phyloP scores from a whole-genome alignment of 768 basidiomycete species.

The Kwoniella heveanensis region DNA sequence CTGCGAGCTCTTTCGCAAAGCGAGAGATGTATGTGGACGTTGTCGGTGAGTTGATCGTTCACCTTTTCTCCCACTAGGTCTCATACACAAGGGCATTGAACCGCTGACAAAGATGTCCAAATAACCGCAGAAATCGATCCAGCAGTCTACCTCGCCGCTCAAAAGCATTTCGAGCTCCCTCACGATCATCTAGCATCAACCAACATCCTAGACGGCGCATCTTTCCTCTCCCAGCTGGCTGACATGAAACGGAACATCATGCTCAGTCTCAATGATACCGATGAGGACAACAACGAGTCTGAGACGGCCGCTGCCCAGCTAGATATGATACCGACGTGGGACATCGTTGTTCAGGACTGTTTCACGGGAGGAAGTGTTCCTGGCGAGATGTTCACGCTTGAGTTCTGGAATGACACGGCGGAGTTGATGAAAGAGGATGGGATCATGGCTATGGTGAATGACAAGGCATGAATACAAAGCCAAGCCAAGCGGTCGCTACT shows the following conservation, averaged over 20 bases:
- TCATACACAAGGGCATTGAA: too few species aligned
- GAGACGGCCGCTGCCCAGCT: background rate
- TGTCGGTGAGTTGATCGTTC: slow-evolving; percentile 61
- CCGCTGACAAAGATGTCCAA: too few species aligned
- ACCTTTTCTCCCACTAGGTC: too few species aligned
- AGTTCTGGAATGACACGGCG: slow-evolving; percentile 79
- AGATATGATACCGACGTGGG: slow-evolving; percentile 58
- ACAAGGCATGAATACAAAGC: background rate
- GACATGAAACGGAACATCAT: slow-evolving; percentile 43
- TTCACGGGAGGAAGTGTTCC: slow-evolving; percentile 95
- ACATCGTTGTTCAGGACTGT: slow-evolving; percentile 77
- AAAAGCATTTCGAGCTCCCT: slow-evolving; percentile 75
- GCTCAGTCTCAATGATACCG: too few species aligned
- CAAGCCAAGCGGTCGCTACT: too few species aligned
- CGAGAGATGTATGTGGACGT: slow-evolving; percentile 75
- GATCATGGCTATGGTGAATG: slow-evolving; percentile 74
- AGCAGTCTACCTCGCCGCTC: slow-evolving; percentile 80
- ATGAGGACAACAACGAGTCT: slow-evolving; percentile 3
- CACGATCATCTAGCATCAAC: slow-evolving; percentile 61
- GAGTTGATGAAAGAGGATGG: slow-evolving; percentile 69
- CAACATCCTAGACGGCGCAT: slow-evolving; percentile 75
- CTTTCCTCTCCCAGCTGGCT: slow-evolving; percentile 64
- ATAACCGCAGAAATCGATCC: slow-evolving; percentile 88
- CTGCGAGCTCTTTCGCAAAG: slow-evolving; percentile 71
- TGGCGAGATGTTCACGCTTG: slow-evolving; percentile 74